Evolutionary conservation across 192 early-diverging fungal genomes (phyloP), one percentile per base, ranked within the genome.

Genomic region (Dimargaris xerosporica): DNA sequence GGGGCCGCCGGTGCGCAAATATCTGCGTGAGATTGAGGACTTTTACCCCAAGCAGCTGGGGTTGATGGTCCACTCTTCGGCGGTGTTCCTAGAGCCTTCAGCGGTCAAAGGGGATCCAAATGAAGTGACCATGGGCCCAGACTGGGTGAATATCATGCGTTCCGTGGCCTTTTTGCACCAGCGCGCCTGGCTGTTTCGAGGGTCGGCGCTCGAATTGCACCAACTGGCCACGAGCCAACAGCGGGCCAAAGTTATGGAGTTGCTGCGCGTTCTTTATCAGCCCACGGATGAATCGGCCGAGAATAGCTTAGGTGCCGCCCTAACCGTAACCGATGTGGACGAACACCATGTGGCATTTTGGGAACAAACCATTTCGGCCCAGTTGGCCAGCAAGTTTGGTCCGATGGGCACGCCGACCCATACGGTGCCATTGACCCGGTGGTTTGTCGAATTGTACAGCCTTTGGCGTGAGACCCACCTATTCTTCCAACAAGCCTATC

Each of bases 131-230:
- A 26, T 66, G 15, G 26, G 44, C 39, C 65, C 59, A 1, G 47
- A 23, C 13, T 54, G 69, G 56, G 65, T 69, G 55, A 67, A 48
- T 44, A 64, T 67, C 12, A 58, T 64, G 29, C 54, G 53, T 12
- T 68, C 67, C 17, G 66, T 71, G 61, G 74, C 83, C 15, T 77
- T 81, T 62, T 74, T 98, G 53, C 82, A 93, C 63, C 86, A 89
- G 46, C 84, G 91, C 16, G 80, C 95, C 0, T 98, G 93, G 93
- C 74, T 96, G 13, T 79, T 96, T 78, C 84, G 88, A 60, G 74
- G 82, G 25, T 66, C 91, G 17, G 91, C 94, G 1, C 69, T 98
- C 21, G 96, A 98, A 65, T 74, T 98, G 41, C 91, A 92, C 62
- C 70, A 75, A 31, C 81, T 84, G 11, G 74, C 77, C 2, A 21